phyloP scores from a whole-genome alignment of 257 asterid species.

The Ballota nigra region DNA sequence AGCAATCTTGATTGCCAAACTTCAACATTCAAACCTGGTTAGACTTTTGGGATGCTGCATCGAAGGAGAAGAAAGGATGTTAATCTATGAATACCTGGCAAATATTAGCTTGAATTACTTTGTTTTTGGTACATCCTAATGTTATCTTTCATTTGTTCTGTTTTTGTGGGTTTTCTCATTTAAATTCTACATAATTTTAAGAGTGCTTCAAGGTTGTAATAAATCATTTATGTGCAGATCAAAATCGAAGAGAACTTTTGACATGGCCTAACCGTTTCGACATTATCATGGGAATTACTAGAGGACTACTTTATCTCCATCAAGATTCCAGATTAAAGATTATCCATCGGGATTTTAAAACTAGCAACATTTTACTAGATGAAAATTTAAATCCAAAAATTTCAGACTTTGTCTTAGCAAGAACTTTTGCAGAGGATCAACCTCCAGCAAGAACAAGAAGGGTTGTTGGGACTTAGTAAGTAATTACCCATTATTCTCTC shows the following conservation, averaged over 20 bases:
- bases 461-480: conserved; percentile 53
- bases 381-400: conserved; percentile 37
- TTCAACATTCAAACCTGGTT: neutral
- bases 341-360: conserved; percentile 45
- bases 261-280: conserved; percentile 39
- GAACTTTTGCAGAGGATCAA: conserved; percentile 35
- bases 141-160: neutral
- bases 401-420: conserved; percentile 48
- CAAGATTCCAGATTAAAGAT: conserved; percentile 46
- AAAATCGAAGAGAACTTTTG: conserved; percentile 14
- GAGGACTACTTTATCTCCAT: conserved; percentile 45
- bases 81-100: neutral
- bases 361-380: conserved; percentile 45
- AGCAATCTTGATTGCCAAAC: neutral
- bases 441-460: conserved; percentile 29
- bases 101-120: too few species aligned
- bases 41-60: neutral
- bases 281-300: conserved; percentile 33
- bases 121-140: too few species aligned
- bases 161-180: too few species aligned
- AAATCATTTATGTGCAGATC: conserved; percentile 10
- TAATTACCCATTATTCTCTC: too few species aligned
- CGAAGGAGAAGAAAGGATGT: neutral
- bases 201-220: neutral
- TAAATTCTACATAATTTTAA: neutral